These are phyloP conservation scores for Neocallimastix lanati DNA, from an alignment of 192 early-diverging fungal species.

Conservation along the genomic window DNA sequence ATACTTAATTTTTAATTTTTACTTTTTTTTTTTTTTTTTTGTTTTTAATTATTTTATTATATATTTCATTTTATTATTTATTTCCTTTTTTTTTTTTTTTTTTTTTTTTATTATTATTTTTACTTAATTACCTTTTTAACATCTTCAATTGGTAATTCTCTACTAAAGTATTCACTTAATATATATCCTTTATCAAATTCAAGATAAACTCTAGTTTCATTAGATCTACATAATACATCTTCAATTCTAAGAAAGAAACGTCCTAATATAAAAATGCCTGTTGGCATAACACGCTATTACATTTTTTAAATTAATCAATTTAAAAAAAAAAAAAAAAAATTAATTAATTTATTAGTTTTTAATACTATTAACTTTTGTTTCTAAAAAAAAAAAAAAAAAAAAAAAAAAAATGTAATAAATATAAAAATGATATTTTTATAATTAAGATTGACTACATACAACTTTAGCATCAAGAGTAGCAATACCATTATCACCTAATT, in stretches of 20 bases:
- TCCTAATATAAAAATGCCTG: conserved; percentile 68
- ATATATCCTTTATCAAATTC: conserved; percentile 49
- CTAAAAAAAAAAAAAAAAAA: too few species aligned
- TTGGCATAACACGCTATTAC: conserved; percentile 77
- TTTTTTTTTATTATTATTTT: conserved; percentile 18
- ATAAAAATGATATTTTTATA: not conserved
- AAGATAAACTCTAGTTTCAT: conserved; percentile 80
- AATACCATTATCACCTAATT: conserved; percentile 85
- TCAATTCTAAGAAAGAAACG: conserved; percentile 88
- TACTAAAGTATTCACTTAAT: conserved; percentile 48
- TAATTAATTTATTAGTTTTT: not conserved
- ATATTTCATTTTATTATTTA: conserved; percentile 4
- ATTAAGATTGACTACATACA: too few species aligned
- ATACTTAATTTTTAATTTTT: too few species aligned
- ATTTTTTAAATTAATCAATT: not conserved
- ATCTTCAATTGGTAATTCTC: conserved; percentile 38
- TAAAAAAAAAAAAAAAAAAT: not conserved
- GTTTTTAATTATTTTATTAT: too few species aligned
- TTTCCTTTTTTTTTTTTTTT: not conserved
- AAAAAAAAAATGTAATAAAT: not conserved
- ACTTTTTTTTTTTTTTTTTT: too few species aligned
- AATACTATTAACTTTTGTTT: too few species aligned
- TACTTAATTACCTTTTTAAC: conserved; percentile 34
- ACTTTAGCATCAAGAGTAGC: conserved; percentile 59
- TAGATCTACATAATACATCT: conserved; percentile 71